These are phyloP conservation scores for Suillus bovinus DNA, from an alignment of 768 basidiomycete genomes.

Conservation along the genomic window DNA sequence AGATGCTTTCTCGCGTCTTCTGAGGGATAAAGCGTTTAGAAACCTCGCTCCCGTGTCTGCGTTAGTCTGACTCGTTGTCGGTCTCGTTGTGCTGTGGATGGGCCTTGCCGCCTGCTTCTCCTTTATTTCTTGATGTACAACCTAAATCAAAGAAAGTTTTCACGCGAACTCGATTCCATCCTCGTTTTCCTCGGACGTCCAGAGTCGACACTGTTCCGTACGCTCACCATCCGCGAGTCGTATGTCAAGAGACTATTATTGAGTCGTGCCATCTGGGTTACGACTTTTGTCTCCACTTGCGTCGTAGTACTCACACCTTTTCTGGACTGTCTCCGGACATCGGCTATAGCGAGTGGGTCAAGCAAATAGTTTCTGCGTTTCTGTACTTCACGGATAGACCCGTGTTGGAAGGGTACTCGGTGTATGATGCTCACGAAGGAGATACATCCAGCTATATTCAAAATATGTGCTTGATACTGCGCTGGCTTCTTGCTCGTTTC, in stretches of 20 bases:
- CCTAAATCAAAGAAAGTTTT: conserved; percentile 93
- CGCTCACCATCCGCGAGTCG: conserved; percentile 87
- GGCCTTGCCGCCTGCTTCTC: conserved; percentile 90
- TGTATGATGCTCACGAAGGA: conserved; percentile 10
- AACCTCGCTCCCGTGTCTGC: conserved; percentile 93
- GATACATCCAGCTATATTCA: no score
- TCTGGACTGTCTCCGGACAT: conserved; percentile 96
- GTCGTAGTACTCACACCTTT: conserved; percentile 82
- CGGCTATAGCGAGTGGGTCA: conserved; percentile 53
- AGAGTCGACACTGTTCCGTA: conserved; percentile 96
- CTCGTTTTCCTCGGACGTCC: conserved; percentile 92
- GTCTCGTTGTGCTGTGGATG: conserved; percentile 90
- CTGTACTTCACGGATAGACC: conserved; percentile 1
- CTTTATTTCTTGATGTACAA: conserved; percentile 91
- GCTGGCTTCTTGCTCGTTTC: no score
- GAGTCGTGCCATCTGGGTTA: conserved; percentile 91
- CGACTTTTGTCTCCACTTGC: conserved; percentile 71
- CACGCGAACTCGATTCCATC: conserved; percentile 95
- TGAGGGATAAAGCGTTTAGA: conserved; percentile 96
- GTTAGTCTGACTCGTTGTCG: conserved; percentile 81
- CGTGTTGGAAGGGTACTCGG: conserved; percentile 1
- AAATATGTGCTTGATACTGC: no score
- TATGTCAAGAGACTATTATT: conserved; percentile 91
- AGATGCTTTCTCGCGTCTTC: conserved; percentile 91
- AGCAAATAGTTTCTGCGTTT: not conserved